phyloP scores from a whole-genome alignment of 441 rosid genomes.

The Theobroma grandiflorum region DNA sequence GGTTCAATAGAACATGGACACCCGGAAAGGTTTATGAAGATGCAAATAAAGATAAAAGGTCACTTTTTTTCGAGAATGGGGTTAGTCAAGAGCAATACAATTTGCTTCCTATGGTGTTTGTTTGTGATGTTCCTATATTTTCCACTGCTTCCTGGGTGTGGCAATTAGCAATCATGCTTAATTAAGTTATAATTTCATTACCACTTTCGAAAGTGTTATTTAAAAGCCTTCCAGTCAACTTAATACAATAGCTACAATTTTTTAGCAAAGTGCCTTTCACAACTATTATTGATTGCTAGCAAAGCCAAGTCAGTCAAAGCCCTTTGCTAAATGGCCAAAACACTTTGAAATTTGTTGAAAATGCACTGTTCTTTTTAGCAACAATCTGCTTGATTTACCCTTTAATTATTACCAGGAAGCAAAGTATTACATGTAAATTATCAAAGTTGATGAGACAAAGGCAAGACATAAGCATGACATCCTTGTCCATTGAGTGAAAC shows the following conservation, averaged over 20 bases:
- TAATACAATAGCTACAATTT: neutral
- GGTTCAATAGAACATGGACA: neutral
- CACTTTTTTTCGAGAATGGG: constrained; percentile 24
- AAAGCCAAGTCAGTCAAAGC: neutral
- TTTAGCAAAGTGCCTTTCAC: neutral
- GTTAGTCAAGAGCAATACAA: constrained; percentile 34
- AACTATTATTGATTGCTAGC: neutral
- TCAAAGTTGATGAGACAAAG: neutral
- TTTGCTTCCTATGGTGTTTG: constrained; percentile 16
- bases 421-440: constrained; percentile 43
- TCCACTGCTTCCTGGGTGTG: neutral
- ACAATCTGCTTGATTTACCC: too few species aligned
- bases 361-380: too few species aligned
- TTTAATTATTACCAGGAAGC: too few species aligned
- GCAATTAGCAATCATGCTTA: neutral
- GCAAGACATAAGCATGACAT: neutral
- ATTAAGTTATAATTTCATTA: neutral
- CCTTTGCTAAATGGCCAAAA: too few species aligned
- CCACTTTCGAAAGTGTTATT: neutral
- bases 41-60: neutral
- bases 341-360: too few species aligned
- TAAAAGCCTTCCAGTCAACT: neutral
- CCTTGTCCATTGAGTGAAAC: neutral
- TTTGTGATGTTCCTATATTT: neutral
- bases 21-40: neutral